Base-by-base conservation (phyloP, 106 monocot species). In the Allium cepa region DNA sequence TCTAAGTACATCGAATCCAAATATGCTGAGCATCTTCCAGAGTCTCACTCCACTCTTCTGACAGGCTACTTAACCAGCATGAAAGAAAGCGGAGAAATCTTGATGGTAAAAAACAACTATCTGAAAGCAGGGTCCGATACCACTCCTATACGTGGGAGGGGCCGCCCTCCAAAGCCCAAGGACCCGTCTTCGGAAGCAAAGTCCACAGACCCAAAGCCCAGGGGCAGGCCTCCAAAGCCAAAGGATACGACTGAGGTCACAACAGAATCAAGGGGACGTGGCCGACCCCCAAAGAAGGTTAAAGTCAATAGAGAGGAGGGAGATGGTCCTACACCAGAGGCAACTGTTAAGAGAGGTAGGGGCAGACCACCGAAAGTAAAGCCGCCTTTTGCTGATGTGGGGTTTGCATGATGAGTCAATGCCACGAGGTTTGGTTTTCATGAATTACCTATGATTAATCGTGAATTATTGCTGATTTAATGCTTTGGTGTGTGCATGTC, bases 211-310 rank as follows among this genome's bases (percentile, higher is more conserved):
- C 50, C 50, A 17, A 10, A 46, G 8, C 74, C 45, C 48, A 77
- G 88, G 12, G 84, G 88, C 18, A 75, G 84, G 11, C 88, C 84
- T 4, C 76, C 87, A 6, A 92, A 92, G 80, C 63, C 82, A 5
- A 84, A 87, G 75, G 87, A 80, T 64, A 61, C 73, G 1, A 79
- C 56, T 11, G 79, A 81, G 5, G 63, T 70, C 10, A 73, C 69
- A 9, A 76, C 73, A 76, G 80, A 75, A 10, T 46, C 71, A 9
- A 56, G 68, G 8, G 87, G 81, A 49, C 72, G 90, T 3, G 90
- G 90, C 3, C 72, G 90, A 7, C 85, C 89, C 1, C 81, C 83
- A 9, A 91, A 91, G 77, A 80, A 75, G 72, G 52, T 22, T 10
- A 26, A 18, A 9, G 8, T 60, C n/a, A 46, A 8, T 3, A 8